phyloP scores from a whole-genome alignment of 768 basidiomycete species.

The Serendipita sp. region DNA sequence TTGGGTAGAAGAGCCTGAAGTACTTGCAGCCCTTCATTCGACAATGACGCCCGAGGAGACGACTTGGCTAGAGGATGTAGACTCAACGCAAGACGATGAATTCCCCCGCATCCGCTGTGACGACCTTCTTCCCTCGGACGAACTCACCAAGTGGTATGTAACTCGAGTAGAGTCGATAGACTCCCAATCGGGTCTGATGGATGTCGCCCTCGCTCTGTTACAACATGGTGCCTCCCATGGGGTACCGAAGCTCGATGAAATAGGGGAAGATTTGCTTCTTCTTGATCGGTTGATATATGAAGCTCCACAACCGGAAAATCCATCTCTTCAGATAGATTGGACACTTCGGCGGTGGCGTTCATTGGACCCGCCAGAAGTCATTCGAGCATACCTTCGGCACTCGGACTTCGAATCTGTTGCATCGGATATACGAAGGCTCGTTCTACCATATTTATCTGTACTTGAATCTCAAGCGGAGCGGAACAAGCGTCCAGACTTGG shows the following conservation, averaged over 20 bases:
- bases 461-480: conserved; percentile 80
- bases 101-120: conserved; percentile 6
- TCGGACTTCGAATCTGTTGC: conserved; percentile 52
- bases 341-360: conserved; percentile 55
- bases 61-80: conserved; percentile 7
- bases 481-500: conserved; percentile 48
- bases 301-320: conserved; percentile 27
- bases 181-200: conserved; percentile 52
- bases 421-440: conserved; percentile 52
- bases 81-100: conserved; percentile 8
- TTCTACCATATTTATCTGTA: conserved; percentile 86
- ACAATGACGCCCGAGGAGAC: conserved; percentile 2
- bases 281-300: conserved; percentile 82
- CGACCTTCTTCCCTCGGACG: conserved; percentile 27
- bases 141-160: conserved; percentile 63
- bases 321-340: conserved; percentile 39
- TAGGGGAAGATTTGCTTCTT: conserved; percentile 84
- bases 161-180: conserved; percentile 45
- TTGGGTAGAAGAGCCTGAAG: conserved; percentile 36
- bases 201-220: conserved; percentile 57
- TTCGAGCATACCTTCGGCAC: conserved; percentile 59
- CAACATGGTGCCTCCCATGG: conserved; percentile 78
- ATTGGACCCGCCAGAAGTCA: conserved; percentile 45
- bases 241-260: conserved; percentile 57
- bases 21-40: conserved; percentile 26